Evolutionary conservation across 2,329 filamentous ascomycete genomes (phyloP), one percentile per base, ranked within the genome.

Genomic region (Byssothecium circinans): DNA sequence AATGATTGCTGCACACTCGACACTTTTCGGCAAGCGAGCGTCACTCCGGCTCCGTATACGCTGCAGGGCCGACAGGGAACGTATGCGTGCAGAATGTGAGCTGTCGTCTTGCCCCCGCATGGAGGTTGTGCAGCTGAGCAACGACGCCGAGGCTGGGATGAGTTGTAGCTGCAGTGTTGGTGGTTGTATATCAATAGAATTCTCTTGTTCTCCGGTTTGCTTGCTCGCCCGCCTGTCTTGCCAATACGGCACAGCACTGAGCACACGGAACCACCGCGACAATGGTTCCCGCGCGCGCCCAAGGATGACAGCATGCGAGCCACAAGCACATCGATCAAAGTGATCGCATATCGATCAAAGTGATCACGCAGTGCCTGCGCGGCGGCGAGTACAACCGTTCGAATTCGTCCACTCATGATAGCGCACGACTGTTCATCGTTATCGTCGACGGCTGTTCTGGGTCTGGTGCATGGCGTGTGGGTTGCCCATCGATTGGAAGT

Each of bases 391-490:
- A 10, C 19, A 23, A 12, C 7, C 17, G 25, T 18, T n/a, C 34
- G 40, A 25, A 25, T 25, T 19, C 17, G 25, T 20, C 33, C 22
- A 47, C 41, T 1, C 41, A 36, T 36, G 42, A 32, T 32, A 8
- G 29, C 29, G 22, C 49, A 50, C 53, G 36, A 40, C 29, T 46
- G 34, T 46, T 50, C 46, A 53, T 47, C n/a, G 23, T 57, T 55
- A 54, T 60, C 56, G 53, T 60, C 39, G 36, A 42, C 37, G 49
- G 38, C 53, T 52, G 33, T 45, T 59, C 49, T 52, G 23, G 50
- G 56, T 52, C 29, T 47, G 38, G 20, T 60, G 56, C 57, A 56
- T 42, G 18, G 35, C 19, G 35, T 27, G 43, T 41, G 10, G 25
- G 50, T 51, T 18, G 46, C 41, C 37, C 12, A 47, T 46, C 32